These are phyloP conservation scores for Zizania latifolia DNA, from an alignment of 176 grass and related monocot genomes.

Conservation along the genomic window DNA sequence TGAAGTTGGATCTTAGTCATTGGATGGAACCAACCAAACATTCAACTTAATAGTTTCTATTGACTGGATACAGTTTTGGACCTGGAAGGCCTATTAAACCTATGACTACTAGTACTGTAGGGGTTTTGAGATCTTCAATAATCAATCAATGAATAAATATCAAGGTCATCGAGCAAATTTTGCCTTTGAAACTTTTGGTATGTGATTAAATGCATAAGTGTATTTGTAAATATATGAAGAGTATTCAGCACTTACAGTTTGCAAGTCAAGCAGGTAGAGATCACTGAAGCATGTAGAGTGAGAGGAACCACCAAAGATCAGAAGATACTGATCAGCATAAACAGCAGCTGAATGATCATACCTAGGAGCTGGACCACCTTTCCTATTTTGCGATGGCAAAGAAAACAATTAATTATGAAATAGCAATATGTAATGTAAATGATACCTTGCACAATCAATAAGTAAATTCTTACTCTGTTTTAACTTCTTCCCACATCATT, in stretches of 20 bases:
- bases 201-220: not conserved
- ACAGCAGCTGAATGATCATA: constrained; percentile 84
- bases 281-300: constrained; percentile 93
- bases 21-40: not conserved
- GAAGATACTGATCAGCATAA: constrained; percentile 72
- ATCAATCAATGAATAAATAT: not conserved
- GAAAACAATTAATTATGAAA: not conserved
- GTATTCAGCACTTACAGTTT: constrained; percentile 48
- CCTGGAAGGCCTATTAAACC: constrained; percentile 7
- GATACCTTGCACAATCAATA: constrained; percentile 22
- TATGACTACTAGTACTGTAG: not conserved
- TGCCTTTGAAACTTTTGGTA: constrained; percentile 7
- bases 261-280: constrained; percentile 78
- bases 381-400: constrained; percentile 48
- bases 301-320: constrained; percentile 95
- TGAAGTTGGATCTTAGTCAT: constrained; percentile 9
- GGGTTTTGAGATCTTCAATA: not conserved
- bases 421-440: not conserved
- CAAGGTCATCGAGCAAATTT: not conserved
- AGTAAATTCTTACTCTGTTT: constrained; percentile 51
- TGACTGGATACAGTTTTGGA: not conserved
- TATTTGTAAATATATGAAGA: constrained; percentile 6
- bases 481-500: constrained; percentile 86
- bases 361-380: constrained; percentile 63
- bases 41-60: not conserved